These are phyloP conservation scores for Aspergillus sclerotioniger DNA, from an alignment of 495 filamentous ascomycete species.

Conservation along the genomic window DNA sequence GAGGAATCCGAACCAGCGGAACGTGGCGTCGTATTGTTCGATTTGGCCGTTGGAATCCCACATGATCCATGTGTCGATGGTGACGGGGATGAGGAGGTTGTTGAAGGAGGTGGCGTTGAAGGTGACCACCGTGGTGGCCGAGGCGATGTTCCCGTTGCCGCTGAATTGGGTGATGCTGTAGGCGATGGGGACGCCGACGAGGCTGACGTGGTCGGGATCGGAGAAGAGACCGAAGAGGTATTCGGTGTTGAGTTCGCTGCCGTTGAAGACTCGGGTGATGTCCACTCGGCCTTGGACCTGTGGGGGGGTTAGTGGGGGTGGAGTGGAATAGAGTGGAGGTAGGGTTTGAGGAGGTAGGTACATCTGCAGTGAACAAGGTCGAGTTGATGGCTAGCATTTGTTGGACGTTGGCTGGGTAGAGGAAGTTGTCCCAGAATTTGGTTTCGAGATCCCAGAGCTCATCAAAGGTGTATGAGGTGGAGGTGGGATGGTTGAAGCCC, in stretches of 20 bases:
- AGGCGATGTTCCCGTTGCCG: conserved; percentile 44
- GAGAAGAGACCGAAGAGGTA: conserved; percentile 49
- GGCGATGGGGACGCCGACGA: conserved; percentile 38
- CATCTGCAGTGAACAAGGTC: conserved; percentile 41
- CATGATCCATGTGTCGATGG: conserved; percentile 46
- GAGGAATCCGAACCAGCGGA: conserved; percentile 37
- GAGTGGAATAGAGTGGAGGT: no score
- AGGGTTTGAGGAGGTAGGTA: conserved; percentile 10
- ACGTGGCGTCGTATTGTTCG: conserved; percentile 29
- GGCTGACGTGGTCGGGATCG: conserved; percentile 29
- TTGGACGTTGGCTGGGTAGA: conserved; percentile 40
- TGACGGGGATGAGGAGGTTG: conserved; percentile 30
- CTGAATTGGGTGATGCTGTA: conserved; percentile 48
- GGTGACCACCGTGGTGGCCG: conserved; percentile 44
- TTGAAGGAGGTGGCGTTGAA: conserved; percentile 43
- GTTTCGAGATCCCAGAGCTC: conserved; percentile 41
- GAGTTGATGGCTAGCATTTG: conserved; percentile 41
- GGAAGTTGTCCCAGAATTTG: conserved; percentile 40
- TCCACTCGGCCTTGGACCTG: conserved; percentile 50
- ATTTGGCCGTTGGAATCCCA: conserved; percentile 34
- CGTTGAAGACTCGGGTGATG: conserved; percentile 48
- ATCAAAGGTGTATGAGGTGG: conserved; percentile 22
- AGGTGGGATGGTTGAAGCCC: no score
- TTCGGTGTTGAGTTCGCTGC: conserved; percentile 43
- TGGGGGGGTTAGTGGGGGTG: no score